phyloP scores from a whole-genome alignment of 1,139 yeast genomes.

The Hemisphaericaspora lyxosophila region DNA sequence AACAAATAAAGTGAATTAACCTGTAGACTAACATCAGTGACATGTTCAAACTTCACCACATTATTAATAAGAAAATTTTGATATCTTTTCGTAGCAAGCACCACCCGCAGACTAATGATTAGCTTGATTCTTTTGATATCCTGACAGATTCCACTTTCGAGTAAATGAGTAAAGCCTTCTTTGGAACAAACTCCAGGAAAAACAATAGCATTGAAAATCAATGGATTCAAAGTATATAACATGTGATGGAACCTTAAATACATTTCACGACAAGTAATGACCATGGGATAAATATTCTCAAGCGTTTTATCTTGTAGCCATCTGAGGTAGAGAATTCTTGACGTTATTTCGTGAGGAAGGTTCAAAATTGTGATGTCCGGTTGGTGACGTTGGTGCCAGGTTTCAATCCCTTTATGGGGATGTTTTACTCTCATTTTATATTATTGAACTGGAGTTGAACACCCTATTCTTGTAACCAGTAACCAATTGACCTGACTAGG shows the following conservation, averaged over 20 bases:
- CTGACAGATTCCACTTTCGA: neutral
- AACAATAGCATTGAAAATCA: constrained; percentile 5
- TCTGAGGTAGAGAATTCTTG: constrained; percentile 16
- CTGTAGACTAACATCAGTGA: neutral
- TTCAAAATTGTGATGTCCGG: too few relatives aligned
- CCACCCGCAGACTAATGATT: neutral
- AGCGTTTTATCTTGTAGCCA: constrained; percentile 6
- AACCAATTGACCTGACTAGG: too few relatives aligned
- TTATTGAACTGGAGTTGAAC: too few relatives aligned
- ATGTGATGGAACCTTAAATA: constrained; percentile 14
- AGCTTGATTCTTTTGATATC: neutral
- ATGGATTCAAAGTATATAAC: constrained; percentile 15
- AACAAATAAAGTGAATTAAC: constrained; percentile 1
- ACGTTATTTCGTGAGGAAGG: constrained; percentile 18
- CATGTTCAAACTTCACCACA: neutral
- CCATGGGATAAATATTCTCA: constrained; percentile 10
- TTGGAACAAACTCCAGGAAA: neutral
- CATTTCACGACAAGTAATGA: constrained; percentile 16
- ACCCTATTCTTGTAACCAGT: too few relatives aligned
- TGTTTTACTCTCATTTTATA: neutral
- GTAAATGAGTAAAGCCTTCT: neutral
- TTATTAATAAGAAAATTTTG: neutral
- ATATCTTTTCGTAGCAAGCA: neutral
- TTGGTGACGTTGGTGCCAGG: neutral
- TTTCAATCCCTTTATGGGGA: too few relatives aligned